Conservation (phyloP, 257 asterid species). For the Nicotiana attenuata region DNA sequence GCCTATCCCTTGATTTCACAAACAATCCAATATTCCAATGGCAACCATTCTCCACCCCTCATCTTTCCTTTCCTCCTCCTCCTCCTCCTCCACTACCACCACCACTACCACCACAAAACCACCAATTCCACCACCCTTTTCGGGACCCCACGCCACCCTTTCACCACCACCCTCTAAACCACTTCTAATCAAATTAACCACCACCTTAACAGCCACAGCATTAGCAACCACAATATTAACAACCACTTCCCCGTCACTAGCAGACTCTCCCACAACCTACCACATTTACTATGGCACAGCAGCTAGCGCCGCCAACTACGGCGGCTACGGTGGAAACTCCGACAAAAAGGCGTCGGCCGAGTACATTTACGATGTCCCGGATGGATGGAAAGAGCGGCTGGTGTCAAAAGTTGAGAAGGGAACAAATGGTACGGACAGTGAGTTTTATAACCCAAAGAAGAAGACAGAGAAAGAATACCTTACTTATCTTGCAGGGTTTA, state of each 20-base stretch:
- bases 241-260: constrained; percentile 43
- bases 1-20: constrained; percentile 28
- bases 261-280: constrained; percentile 42
- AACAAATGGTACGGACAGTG: constrained; percentile 89
- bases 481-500: constrained; percentile 71
- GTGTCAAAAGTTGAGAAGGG: constrained; percentile 87
- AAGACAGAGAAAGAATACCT: constrained; percentile 74
- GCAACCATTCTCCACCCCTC: constrained; percentile 78
- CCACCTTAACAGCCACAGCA: constrained; percentile 66
- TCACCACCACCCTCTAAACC: constrained; percentile 41
- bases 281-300: constrained; percentile 87
- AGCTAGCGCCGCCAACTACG: constrained; percentile 93
- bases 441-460: constrained; percentile 87
- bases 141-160: constrained; percentile 32
- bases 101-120: constrained; percentile 35
- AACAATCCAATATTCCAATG: constrained; percentile 30
- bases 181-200: constrained; percentile 29
- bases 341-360: constrained; percentile 90
- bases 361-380: constrained; percentile 86
- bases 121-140: constrained; percentile 35
- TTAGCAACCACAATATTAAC: constrained; percentile 62
- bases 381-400: constrained; percentile 79
- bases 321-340: constrained; percentile 87
- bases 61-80: constrained; percentile 38
- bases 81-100: constrained; percentile 10